Conservation (phyloP, 768 basidiomycete genomes). For the Termitomyces sp. region DNA sequence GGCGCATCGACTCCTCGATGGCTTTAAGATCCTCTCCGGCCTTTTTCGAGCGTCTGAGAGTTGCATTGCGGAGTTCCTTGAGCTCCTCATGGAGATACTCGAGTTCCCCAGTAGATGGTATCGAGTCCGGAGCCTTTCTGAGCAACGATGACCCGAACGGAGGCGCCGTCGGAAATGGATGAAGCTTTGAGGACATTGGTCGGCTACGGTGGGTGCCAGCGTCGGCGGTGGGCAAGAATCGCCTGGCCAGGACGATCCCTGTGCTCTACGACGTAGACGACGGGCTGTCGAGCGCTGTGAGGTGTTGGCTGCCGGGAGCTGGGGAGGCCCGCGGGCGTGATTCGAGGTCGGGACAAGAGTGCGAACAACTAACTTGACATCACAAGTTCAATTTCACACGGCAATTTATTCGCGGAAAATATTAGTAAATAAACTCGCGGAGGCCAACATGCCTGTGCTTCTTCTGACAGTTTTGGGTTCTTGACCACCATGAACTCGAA, state of each 20-base stretch:
- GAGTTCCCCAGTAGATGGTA: conserved; percentile 75
- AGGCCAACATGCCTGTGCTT: too few species aligned
- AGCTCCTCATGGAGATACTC: conserved; percentile 66
- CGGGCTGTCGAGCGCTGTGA: neutral
- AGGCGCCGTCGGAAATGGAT: conserved; percentile 46
- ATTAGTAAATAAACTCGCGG: conserved; percentile 14
- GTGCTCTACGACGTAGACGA: neutral
- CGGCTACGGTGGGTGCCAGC: conserved; percentile 16
- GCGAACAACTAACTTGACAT: conserved; percentile 25
- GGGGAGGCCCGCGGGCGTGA: conserved; percentile 24
- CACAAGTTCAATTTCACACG: conserved; percentile 22
- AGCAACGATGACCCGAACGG: conserved; percentile 58
- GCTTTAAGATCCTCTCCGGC: conserved; percentile 72
- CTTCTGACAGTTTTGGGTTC: too few species aligned
- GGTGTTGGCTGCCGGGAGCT: neutral
- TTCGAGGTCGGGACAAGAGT: conserved; percentile 37
- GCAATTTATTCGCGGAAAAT: conserved; percentile 14
- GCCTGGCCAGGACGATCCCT: conserved; percentile 8
- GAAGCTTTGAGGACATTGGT: conserved; percentile 63
- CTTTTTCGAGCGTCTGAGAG: conserved; percentile 66
- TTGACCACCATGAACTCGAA: conserved; percentile 23
- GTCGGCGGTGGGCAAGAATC: conserved; percentile 1
- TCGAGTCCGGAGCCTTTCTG: conserved; percentile 59
- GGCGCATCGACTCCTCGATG: conserved; percentile 74
- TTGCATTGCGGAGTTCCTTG: conserved; percentile 46